Percentiles rank a stretch among this genome's conserved stretches.
These are phyloP conservation scores for Ciborinia camelliae DNA, from an alignment of 2,329 filamentous ascomycete genomes.

Conservation along the genomic window DNA sequence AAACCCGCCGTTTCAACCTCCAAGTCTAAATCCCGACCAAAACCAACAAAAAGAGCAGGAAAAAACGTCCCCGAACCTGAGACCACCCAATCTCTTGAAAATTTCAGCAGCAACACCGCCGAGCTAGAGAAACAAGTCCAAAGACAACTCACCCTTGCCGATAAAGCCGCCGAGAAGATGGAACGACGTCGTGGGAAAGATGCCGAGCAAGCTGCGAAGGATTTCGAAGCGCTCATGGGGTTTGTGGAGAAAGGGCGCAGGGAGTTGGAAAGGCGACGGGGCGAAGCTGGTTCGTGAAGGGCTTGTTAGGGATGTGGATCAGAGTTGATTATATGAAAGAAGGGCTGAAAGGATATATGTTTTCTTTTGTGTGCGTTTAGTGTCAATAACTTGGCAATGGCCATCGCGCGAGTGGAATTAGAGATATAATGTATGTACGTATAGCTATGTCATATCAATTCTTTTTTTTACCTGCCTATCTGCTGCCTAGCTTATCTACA, in stretches of 20 bases:
- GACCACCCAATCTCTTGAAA: neutral
- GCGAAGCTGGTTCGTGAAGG: neutral
- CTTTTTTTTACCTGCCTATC: neutral
- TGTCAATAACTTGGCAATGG: neutral
- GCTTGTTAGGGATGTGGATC: neutral
- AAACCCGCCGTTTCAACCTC: neutral
- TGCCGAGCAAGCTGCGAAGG: neutral
- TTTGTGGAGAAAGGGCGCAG: neutral
- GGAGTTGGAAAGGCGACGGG: neutral
- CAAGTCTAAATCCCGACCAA: neutral
- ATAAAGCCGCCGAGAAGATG: neutral
- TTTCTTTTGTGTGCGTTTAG: neutral
- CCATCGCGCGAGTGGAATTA: neutral
- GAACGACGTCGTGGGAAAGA: neutral
- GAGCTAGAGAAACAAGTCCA: neutral
- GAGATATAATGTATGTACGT: neutral
- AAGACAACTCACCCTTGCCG: neutral
- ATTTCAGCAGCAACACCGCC: neutral
- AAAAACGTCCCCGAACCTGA: neutral
- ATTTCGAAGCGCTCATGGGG: constrained; percentile 1
- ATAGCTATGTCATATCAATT: neutral
- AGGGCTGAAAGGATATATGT: neutral
- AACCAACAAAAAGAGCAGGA: neutral
- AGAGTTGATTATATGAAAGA: neutral
- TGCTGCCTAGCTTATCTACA: neutral